Percentiles rank a stretch among this genome's conserved stretches.
phyloP scores from a whole-genome alignment of 2,329 filamentous ascomycete genomes.

The Penicillium sp. region DNA sequence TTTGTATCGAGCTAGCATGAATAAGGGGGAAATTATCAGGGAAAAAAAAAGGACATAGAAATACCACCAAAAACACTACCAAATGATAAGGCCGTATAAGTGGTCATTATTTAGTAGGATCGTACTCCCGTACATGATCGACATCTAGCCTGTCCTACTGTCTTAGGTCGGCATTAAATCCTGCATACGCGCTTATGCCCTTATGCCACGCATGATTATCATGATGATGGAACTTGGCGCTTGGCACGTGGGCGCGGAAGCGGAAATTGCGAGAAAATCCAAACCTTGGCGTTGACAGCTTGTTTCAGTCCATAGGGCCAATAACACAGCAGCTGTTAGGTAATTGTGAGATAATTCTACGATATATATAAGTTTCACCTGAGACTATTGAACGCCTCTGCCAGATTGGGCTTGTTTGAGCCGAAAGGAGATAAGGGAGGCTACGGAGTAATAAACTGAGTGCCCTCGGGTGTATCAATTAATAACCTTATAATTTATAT shows the following conservation, averaged over 20 bases:
- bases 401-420: neutral
- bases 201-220: neutral
- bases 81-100: no score
- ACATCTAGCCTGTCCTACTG: neutral
- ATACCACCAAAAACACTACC: no score
- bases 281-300: neutral
- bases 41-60: no score
- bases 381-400: neutral
- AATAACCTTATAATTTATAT: neutral
- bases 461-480: neutral
- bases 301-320: neutral
- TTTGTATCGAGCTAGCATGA: no score
- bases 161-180: neutral
- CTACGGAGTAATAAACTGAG: neutral
- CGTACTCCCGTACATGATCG: neutral
- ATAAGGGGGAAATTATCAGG: no score
- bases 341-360: no score
- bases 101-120: no score
- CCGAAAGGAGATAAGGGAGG: neutral
- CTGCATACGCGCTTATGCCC: conserved; percentile 2
- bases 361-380: neutral
- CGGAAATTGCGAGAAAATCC: neutral
- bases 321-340: neutral
- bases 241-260: neutral
- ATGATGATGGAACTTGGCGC: neutral